These are phyloP conservation scores for Boletus fagicola DNA, from an alignment of 768 basidiomycete species.

Conservation along the genomic window DNA sequence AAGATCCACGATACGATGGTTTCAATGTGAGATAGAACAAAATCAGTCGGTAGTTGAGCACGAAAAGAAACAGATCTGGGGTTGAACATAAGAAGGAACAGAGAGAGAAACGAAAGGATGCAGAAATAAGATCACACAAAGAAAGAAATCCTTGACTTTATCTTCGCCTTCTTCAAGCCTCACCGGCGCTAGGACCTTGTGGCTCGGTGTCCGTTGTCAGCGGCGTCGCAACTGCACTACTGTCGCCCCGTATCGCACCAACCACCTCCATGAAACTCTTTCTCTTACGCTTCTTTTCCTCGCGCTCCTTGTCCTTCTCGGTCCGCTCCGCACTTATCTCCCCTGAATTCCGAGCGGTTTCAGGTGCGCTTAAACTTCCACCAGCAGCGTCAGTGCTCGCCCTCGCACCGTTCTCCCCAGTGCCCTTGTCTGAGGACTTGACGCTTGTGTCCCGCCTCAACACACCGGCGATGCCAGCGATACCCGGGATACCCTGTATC, in stretches of 20 bases:
- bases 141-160: neutral
- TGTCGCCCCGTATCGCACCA: slow-evolving; percentile 30
- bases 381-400: slow-evolving; percentile 19
- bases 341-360: slow-evolving; percentile 39
- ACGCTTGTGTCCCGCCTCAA: slow-evolving; percentile 32
- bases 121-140: slow-evolving; percentile 10
- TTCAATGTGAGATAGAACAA: slow-evolving; percentile 12
- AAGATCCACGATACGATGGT: slow-evolving; percentile 15
- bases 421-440: slow-evolving; percentile 42
- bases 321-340: slow-evolving; percentile 51
- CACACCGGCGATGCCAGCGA: slow-evolving; percentile 31
- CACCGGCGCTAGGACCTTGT: slow-evolving; percentile 6
- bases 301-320: slow-evolving; percentile 54
- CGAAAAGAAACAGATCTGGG: neutral
- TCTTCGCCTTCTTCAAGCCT: slow-evolving; percentile 14
- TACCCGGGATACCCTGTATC: slow-evolving; percentile 39
- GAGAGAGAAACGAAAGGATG: slow-evolving; percentile 6
- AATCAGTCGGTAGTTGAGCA: slow-evolving; percentile 9
- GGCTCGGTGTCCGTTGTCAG: slow-evolving; percentile 23
- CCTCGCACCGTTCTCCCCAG: slow-evolving; percentile 21
- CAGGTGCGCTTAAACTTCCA: slow-evolving; percentile 37
- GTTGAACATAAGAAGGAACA: slow-evolving; percentile 1
- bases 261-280: slow-evolving; percentile 50
- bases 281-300: slow-evolving; percentile 61
- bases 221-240: slow-evolving; percentile 34